Conservation (phyloP, 2,329 filamentous ascomycete genomes). For the Neospermospora avenae region DNA sequence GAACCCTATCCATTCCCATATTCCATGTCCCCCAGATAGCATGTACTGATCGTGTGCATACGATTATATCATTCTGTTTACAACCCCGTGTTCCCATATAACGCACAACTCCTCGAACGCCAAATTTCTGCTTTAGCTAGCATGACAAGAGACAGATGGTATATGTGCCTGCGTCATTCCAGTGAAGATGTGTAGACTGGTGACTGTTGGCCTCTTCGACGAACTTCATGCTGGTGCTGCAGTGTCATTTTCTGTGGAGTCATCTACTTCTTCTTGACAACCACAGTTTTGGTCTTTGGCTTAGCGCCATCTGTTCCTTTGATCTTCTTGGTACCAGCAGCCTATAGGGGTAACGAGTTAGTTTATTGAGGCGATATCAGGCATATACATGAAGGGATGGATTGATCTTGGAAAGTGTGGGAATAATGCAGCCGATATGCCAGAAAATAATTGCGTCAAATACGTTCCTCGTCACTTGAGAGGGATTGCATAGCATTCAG, state of each 20-base stretch:
- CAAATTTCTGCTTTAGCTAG: slow-evolving; percentile 10
- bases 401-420: neutral
- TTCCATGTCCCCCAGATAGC: slow-evolving; percentile 15
- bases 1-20: slow-evolving; percentile 4
- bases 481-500: slow-evolving; percentile 5
- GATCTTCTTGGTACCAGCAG: slow-evolving; percentile 39
- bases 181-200: slow-evolving; percentile 17
- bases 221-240: slow-evolving; percentile 15
- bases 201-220: slow-evolving; percentile 15
- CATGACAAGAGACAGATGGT: slow-evolving; percentile 22
- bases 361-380: neutral
- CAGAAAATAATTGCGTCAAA: neutral
- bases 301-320: slow-evolving; percentile 32
- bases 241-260: slow-evolving; percentile 18
- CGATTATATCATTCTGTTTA: slow-evolving; percentile 7
- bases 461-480: slow-evolving; percentile 8
- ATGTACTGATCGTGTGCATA: slow-evolving; percentile 15
- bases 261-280: slow-evolving; percentile 29
- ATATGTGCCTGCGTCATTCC: slow-evolving; percentile 23
- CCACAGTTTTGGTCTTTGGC: slow-evolving; percentile 22
- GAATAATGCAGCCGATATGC: neutral
- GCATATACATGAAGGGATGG: neutral
- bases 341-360: slow-evolving; percentile 24
- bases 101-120: slow-evolving; percentile 11
- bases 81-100: neutral